Conservation (phyloP, 768 basidiomycete genomes). For the Hygrocybe coccinea region DNA sequence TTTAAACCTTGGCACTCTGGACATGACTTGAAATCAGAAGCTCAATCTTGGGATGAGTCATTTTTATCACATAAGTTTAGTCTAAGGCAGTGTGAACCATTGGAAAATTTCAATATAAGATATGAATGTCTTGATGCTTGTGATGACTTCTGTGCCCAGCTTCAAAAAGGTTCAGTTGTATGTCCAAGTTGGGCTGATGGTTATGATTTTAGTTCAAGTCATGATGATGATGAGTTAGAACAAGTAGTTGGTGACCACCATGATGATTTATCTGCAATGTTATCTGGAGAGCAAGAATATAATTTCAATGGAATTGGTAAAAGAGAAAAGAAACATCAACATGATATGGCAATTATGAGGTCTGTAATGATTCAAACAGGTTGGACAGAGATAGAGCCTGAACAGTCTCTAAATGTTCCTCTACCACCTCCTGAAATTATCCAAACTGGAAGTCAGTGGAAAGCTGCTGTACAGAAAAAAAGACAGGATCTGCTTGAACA, state of each 20-base stretch:
- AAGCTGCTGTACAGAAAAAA: conserved; percentile 4
- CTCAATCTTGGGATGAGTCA: conserved; percentile 23
- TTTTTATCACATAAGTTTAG: conserved; percentile 19
- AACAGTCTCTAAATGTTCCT: no score
- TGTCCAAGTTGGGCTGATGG: no score
- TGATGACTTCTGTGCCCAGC: neutral
- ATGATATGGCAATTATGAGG: conserved; percentile 1
- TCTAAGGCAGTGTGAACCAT: conserved; percentile 12
- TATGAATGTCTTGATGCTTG: conserved; percentile 35
- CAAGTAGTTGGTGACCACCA: no score
- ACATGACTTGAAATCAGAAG: conserved; percentile 17
- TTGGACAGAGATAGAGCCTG: neutral
- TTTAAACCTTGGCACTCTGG: conserved; percentile 30
- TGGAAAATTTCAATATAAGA: conserved; percentile 28
- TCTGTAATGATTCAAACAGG: conserved; percentile 1
- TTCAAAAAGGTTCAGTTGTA: no score
- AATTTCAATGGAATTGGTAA: neutral
- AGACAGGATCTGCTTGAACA: conserved; percentile 8
- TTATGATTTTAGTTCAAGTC: no score
- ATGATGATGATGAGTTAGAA: no score
- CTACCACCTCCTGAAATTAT: neutral
- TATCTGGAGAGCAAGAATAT: neutral
- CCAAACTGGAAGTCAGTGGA: conserved; percentile 10
- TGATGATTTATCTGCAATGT: neutral
- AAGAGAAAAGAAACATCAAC: neutral